Evolutionary conservation across 1,139 yeast species (phyloP), one percentile per base, ranked within the genome.

Genomic region (Suhomyces wounanorum): DNA sequence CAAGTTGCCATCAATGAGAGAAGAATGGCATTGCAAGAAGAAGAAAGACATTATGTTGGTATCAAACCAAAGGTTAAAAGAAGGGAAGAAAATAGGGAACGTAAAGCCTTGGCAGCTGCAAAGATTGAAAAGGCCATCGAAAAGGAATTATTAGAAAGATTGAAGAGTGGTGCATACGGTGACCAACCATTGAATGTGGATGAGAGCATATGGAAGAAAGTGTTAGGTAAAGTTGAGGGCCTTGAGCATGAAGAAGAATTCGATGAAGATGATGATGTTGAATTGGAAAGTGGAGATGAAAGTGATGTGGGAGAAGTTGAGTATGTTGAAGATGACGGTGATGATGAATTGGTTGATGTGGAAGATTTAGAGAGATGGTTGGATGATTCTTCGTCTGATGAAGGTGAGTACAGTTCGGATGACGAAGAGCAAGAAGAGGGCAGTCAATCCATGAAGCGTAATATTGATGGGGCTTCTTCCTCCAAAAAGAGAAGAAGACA

Each of bases 1-100:
- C 98, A 94, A 72, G 97, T 94, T 53, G 96, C 96, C 43, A 88
- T 94, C 56, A 89, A 96, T n/a, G 97, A 94, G 68, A 84, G 98
- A 72, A 83, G 97, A 68, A 77, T 92, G 69, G 97, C 97, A 8
- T 74, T 92, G 67, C 84, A 85, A 66, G 96, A 89, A 62, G 94
- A 90, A 51, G 98, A 94, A 70, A 85, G 98, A 68, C 94, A 88
- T 60, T 87, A 89, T 60, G 96, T 91, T 48, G 96, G 97, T 45
- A 83, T 89, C 44, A 92, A 92, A 60, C 96, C 92, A 56, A 94
- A 94, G 78, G 96, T 94, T 41, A 89, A 87, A 75, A 83, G 97
- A 74, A 85, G 97, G 71, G 99, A 94, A 72, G 86, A 86, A 63
- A 88, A 89, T 55, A 81, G 99, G 69, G 99, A 94, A 72, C 82